phyloP scores from a whole-genome alignment of 2,329 filamentous ascomycete species.

The Teratosphaeria destructans region DNA sequence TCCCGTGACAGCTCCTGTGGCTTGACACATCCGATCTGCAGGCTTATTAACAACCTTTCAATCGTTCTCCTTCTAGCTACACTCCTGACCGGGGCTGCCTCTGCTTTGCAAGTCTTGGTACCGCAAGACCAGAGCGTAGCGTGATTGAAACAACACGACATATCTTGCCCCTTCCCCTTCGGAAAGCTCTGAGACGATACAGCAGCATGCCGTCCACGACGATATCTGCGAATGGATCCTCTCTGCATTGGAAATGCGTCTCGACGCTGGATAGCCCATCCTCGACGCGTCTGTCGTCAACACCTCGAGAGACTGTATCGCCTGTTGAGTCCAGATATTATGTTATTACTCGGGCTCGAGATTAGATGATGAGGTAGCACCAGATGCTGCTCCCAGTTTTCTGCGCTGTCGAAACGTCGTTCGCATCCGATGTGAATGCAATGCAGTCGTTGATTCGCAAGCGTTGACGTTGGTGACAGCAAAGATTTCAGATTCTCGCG shows the following conservation, averaged over 20 bases:
- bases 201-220: not conserved
- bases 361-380: not conserved
- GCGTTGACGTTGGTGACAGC: not conserved
- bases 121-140: too few species aligned
- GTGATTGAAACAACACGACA: too few species aligned
- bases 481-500: not conserved
- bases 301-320: not conserved
- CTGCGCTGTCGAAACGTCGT: not conserved
- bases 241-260: not conserved
- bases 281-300: not conserved
- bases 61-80: too few species aligned
- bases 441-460: not conserved
- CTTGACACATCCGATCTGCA: too few species aligned
- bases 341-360: not conserved
- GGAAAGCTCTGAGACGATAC: not conserved
- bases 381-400: not conserved
- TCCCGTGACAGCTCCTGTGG: too few species aligned
- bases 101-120: too few species aligned
- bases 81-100: too few species aligned
- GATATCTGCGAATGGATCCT: too few species aligned
- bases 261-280: too few species aligned
- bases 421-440: not conserved
- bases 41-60: too few species aligned
- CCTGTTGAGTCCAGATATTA: not conserved
- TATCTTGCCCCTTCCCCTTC: too few species aligned